These are phyloP conservation scores for Mortierella sp. DNA, from an alignment of 371 early-diverging fungal species.

Conservation along the genomic window DNA sequence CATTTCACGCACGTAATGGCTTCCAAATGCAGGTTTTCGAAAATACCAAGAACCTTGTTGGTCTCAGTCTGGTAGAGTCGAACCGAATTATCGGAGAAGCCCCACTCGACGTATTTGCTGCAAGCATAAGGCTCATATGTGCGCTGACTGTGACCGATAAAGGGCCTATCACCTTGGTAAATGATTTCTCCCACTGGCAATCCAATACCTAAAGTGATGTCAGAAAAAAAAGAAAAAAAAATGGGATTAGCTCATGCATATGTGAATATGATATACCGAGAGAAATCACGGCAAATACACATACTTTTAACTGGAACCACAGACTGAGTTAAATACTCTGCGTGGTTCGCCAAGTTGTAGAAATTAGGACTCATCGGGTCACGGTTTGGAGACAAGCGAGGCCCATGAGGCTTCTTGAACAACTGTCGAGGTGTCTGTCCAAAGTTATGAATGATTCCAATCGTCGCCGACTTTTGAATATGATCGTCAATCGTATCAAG, in stretches of 20 bases:
- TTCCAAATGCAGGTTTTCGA: conserved; percentile 81
- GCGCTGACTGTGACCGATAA: conserved; percentile 62
- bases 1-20: conserved; percentile 76
- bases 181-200: conserved; percentile 68
- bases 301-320: conserved; percentile 67
- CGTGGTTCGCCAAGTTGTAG: conserved; percentile 65
- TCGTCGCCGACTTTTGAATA: conserved; percentile 90
- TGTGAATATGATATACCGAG: too few species aligned
- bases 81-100: conserved; percentile 76
- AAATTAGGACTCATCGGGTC: conserved; percentile 57
- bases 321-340: conserved; percentile 70
- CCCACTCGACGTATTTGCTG: conserved; percentile 80
- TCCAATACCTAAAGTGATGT: conserved; percentile 60
- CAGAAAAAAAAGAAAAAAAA: background rate
- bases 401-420: conserved; percentile 84
- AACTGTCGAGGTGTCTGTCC: conserved; percentile 94
- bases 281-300: background rate
- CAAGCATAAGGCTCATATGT: conserved; percentile 62
- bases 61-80: conserved; percentile 72
- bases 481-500: conserved; percentile 90
- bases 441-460: conserved; percentile 95
- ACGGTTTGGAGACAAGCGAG: conserved; percentile 55
- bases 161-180: conserved; percentile 65
- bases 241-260: too few species aligned
- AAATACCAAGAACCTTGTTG: conserved; percentile 71